Evolutionary conservation across 2,329 filamentous ascomycete genomes (phyloP), one percentile per base, ranked within the genome.

Genomic region (Aspergillus sp.): DNA sequence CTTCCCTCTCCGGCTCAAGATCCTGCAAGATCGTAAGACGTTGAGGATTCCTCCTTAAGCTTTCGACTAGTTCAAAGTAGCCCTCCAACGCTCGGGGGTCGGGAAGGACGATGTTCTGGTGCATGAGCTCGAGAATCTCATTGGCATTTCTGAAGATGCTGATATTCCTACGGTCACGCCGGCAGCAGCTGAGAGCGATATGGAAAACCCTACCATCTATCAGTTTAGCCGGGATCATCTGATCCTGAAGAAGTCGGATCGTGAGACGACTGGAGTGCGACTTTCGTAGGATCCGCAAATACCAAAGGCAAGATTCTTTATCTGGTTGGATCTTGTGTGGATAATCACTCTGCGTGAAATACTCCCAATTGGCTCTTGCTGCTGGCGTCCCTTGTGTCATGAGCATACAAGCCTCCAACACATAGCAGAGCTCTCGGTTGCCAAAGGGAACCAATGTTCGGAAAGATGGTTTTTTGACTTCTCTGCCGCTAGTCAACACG

Each of bases 331-430:
- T 69, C n/a, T 70, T 69, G 63, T 82, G 77, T 10, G 75, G 47
- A 5, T 60, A 49, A 3, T 61, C 51, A 0, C 60, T 67, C 2
- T 74, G 64, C 5, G 84, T 86, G 49, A 96, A 72, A 5, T 84
- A 62, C 15, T 84, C 73, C 90, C 90, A 97, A 48, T 96, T 97
- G 27, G 76, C 76, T 45, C 78, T 69, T n/a, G 82, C 86, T n/a
- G 79, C 68, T 12, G 78, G 76, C 6, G 81, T 80, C 45, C 80
- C 76, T 45, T 79, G 77, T 27, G 83, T 77, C 27, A 79, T 75
- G 10, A 76, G 70, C 38, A 57, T 49, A 45, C 88, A 80, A 5
- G 84, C 78, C 41, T 81, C 73, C 38, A 95, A 67, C 17, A 94
- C 62, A 41, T 94, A 66, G 1, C 85, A 85, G 2, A 98, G 77